Percentiles rank a stretch among this genome's conserved stretches.
Conservation (phyloP, 208 protist species). For the Trypanosoma mega region DNA sequence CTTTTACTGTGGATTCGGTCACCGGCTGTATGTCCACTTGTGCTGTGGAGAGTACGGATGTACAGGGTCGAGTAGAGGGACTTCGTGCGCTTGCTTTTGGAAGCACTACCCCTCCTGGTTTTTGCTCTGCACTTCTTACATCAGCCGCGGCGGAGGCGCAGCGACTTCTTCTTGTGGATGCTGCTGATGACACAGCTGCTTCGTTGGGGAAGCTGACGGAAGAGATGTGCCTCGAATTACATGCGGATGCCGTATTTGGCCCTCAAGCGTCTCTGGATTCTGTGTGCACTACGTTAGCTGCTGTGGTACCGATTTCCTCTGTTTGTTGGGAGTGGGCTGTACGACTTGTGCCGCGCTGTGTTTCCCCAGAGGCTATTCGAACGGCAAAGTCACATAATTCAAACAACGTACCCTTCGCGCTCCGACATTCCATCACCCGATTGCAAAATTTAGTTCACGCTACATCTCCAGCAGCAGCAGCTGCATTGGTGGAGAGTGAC, state of each 20-base stretch:
- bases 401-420: neutral
- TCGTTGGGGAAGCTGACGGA: conserved; percentile 36
- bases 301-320: conserved; percentile 38
- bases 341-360: conserved; percentile 26
- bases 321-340: conserved; percentile 37
- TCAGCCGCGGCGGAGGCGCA: conserved; percentile 14
- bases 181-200: neutral
- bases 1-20: conserved; percentile 23
- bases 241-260: conserved; percentile 58
- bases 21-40: neutral
- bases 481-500: neutral
- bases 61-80: conserved; percentile 7
- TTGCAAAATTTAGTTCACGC: neutral
- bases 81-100: conserved; percentile 10
- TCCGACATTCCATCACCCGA: neutral
- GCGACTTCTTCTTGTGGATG: neutral
- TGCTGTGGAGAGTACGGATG: neutral
- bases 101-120: conserved; percentile 2
- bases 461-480: neutral
- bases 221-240: conserved; percentile 34
- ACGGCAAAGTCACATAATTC: conserved; percentile 6
- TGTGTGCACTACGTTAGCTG: conserved; percentile 34
- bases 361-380: conserved; percentile 15
- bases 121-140: conserved; percentile 8
- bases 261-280: conserved; percentile 26